Evolutionary conservation across 495 filamentous ascomycete genomes (phyloP).

Genomic region (Coniosporium apollinis): DNA sequence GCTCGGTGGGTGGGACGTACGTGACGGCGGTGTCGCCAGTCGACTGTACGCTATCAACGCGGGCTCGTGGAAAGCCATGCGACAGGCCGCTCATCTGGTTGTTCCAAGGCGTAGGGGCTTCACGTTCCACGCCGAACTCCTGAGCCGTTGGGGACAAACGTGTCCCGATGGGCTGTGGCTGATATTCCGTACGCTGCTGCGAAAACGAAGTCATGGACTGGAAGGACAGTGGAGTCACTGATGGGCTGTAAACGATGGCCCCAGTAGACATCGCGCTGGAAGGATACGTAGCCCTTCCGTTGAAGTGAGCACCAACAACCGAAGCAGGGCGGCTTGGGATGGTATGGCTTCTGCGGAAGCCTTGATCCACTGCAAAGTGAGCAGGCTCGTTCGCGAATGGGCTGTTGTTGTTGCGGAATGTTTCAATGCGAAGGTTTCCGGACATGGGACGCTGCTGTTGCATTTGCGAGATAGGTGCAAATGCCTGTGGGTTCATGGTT

Average conservation of each 20-base stretch:
- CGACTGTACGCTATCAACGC: not conserved
- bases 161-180: slow-evolving; percentile 56
- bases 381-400: slow-evolving; percentile 22
- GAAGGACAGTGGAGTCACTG: slow-evolving; percentile 12
- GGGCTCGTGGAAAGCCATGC: slow-evolving; percentile 5
- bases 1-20: slow-evolving; percentile 75
- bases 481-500: too few species aligned
- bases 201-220: slow-evolving; percentile 26
- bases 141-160: slow-evolving; percentile 70
- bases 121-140: slow-evolving; percentile 46
- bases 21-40: slow-evolving; percentile 15
- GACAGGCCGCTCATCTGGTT: slow-evolving; percentile 26
- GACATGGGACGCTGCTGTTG: slow-evolving; percentile 6
- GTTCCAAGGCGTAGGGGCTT: slow-evolving; percentile 31
- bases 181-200: slow-evolving; percentile 32
- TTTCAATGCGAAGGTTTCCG: slow-evolving; percentile 4
- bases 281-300: slow-evolving; percentile 6
- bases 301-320: slow-evolving; percentile 15
- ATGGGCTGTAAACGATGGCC: slow-evolving; percentile 18
- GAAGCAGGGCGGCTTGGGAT: slow-evolving; percentile 26
- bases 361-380: slow-evolving; percentile 21
- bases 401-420: slow-evolving; percentile 19
- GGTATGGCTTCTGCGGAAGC: slow-evolving; percentile 24
- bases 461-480: too few species aligned
- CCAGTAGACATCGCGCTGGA: not conserved